Evolutionary conservation across 352 stramenopile species (phyloP).

Genomic region (Globisporangium carolinianum): DNA sequence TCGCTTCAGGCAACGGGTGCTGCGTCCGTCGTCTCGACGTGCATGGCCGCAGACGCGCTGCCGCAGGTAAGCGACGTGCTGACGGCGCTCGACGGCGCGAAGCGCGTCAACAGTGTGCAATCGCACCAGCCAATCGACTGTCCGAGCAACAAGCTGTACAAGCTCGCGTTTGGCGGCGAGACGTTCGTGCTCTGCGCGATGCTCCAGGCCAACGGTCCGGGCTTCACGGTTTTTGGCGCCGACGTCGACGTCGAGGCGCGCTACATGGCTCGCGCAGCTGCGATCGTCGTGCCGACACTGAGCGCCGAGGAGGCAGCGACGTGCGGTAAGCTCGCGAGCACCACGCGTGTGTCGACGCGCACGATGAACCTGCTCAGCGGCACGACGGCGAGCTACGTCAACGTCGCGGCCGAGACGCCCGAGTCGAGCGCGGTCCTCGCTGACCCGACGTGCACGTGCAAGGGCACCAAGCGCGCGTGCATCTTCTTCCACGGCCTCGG

Average conservation of each 20-base stretch:
- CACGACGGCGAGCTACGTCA: conserved; percentile 12
- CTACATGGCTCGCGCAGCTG: conserved; percentile 11
- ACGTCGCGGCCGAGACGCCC: conserved; percentile 13
- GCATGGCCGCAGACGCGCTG: background rate
- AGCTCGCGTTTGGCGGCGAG: conserved; percentile 27
- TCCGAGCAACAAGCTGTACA: background rate
- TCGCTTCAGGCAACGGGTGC: no score
- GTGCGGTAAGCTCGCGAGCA: conserved; percentile 5
- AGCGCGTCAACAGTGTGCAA: background rate
- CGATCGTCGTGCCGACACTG: background rate
- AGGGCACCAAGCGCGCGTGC: conserved; percentile 26
- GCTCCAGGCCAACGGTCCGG: background rate
- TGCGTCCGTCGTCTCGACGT: no score
- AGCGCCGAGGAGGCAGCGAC: conserved; percentile 4
- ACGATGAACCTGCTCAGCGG: background rate
- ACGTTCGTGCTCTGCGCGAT: conserved; percentile 32
- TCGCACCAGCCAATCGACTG: background rate
- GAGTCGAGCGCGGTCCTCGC: conserved; percentile 10
- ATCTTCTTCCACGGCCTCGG: conserved; percentile 58
- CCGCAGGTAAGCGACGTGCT: background rate
- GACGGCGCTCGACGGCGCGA: background rate
- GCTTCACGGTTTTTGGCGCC: conserved; percentile 32
- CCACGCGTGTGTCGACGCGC: background rate
- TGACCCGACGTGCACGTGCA: conserved; percentile 28
- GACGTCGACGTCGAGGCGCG: conserved; percentile 32